Percentiles rank a stretch among this genome's conserved stretches.
These are phyloP conservation scores for Xylariaceae sp. DNA, from an alignment of 2,329 filamentous ascomycete genomes.

Conservation along the genomic window DNA sequence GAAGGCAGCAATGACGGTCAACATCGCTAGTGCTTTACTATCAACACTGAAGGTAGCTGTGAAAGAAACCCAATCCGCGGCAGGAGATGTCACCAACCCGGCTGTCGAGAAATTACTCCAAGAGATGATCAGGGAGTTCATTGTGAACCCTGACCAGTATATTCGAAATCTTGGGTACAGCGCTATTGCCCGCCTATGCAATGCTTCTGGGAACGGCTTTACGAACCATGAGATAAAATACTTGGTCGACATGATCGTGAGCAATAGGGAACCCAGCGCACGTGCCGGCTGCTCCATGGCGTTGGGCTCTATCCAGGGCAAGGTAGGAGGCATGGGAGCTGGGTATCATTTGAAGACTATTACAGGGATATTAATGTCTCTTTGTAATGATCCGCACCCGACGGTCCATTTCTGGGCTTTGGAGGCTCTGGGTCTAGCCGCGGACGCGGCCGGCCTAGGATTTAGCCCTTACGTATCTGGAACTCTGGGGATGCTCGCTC, in stretches of 20 bases:
- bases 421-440: slow-evolving; percentile 78
- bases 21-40: slow-evolving; percentile 77
- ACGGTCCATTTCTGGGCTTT: slow-evolving; percentile 96
- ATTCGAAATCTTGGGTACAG: slow-evolving; percentile 82
- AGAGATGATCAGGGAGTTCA: slow-evolving; percentile 66
- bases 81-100: slow-evolving; percentile 68
- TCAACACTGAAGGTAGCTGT: slow-evolving; percentile 78
- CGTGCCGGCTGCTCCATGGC: slow-evolving; percentile 93
- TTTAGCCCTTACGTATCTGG: slow-evolving; percentile 89
- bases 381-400: slow-evolving; percentile 92
- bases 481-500: slow-evolving; percentile 87
- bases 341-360: slow-evolving; percentile 96
- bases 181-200: slow-evolving; percentile 81
- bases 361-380: slow-evolving; percentile 94
- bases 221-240: slow-evolving; percentile 88
- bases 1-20: slow-evolving; percentile 86
- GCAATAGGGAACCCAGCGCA: slow-evolving; percentile 87
- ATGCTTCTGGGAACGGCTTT: slow-evolving; percentile 75
- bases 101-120: slow-evolving; percentile 82
- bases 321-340: slow-evolving; percentile 96
- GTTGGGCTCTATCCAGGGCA: slow-evolving; percentile 86
- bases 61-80: slow-evolving; percentile 68
- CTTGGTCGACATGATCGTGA: slow-evolving; percentile 88
- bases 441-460: slow-evolving; percentile 86
- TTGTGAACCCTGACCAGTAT: slow-evolving; percentile 79